These are phyloP conservation scores for Pythium phragmiticola DNA, from an alignment of 352 stramenopile genomes.

Conservation along the genomic window DNA sequence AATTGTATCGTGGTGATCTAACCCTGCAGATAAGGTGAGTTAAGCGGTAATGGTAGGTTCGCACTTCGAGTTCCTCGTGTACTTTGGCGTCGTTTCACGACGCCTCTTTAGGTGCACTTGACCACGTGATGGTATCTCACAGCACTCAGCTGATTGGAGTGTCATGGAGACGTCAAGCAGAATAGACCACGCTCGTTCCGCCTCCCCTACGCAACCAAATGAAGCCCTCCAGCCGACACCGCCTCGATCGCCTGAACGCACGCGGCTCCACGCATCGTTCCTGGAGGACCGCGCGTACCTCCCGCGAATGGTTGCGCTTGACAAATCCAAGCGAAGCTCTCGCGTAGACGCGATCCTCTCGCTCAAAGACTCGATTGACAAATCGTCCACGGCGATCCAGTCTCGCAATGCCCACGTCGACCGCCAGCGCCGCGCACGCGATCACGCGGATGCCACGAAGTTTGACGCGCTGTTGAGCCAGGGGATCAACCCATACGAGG, in stretches of 20 bases:
- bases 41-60: slow-evolving; percentile 18
- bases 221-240: not conserved
- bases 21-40: not conserved
- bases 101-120: slow-evolving; percentile 15
- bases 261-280: slow-evolving; percentile 54
- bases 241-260: slow-evolving; percentile 32
- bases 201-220: not conserved
- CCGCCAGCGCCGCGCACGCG: slow-evolving; percentile 29
- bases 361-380: slow-evolving; percentile 59
- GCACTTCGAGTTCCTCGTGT: not conserved
- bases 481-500: slow-evolving; percentile 79
- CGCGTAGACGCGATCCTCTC: slow-evolving; percentile 55
- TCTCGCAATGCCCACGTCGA: slow-evolving; percentile 41
- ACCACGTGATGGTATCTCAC: not conserved
- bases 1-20: no score
- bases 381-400: slow-evolving; percentile 42
- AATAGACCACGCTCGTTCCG: no score
- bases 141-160: not conserved
- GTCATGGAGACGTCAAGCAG: not conserved
- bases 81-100: slow-evolving; percentile 29
- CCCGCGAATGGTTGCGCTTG: slow-evolving; percentile 37
- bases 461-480: slow-evolving; percentile 62
- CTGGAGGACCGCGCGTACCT: slow-evolving; percentile 48
- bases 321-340: slow-evolving; percentile 29
- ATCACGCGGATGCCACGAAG: slow-evolving; percentile 31